Percentiles rank a stretch among this genome's conserved stretches.
Conservation (phyloP, 2,329 filamentous ascomycete species). For the Aaosphaeria pasadenensis region DNA sequence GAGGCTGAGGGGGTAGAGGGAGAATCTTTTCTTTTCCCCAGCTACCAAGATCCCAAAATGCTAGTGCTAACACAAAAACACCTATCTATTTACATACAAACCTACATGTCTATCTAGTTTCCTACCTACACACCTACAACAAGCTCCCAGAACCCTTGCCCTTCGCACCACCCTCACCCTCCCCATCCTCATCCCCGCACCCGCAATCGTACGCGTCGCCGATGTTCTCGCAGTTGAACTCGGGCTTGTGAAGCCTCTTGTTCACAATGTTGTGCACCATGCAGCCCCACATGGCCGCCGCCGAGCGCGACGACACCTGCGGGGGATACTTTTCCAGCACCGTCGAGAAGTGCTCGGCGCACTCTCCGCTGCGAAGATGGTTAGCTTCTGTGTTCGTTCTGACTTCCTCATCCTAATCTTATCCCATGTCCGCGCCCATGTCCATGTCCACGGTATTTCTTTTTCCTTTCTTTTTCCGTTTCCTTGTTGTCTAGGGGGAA, state of each 20-base stretch:
- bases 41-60: not conserved
- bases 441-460: not conserved
- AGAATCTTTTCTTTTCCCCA: too few species aligned
- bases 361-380: slow-evolving; percentile 54
- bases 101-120: too few species aligned
- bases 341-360: slow-evolving; percentile 61
- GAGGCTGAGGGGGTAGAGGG: too few species aligned
- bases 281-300: slow-evolving; percentile 65
- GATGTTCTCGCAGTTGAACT: slow-evolving; percentile 63
- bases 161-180: slow-evolving; percentile 10
- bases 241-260: slow-evolving; percentile 56
- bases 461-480: too few species aligned
- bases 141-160: slow-evolving; percentile 1
- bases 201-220: slow-evolving; percentile 67
- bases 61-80: too few species aligned
- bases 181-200: slow-evolving; percentile 55
- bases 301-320: slow-evolving; percentile 59
- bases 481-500: too few species aligned
- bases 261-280: slow-evolving; percentile 67
- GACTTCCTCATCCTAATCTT: too few species aligned
- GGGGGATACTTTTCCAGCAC: slow-evolving; percentile 62
- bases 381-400: slow-evolving; percentile 18
- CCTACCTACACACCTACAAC: too few species aligned
- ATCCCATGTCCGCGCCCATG: too few species aligned
- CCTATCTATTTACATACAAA: too few species aligned